A percentile compares a stretch with the other conserved stretches of the same genome.
Conservation (phyloP, 2,329 filamentous ascomycete species). For the Beauveria sp. region DNA sequence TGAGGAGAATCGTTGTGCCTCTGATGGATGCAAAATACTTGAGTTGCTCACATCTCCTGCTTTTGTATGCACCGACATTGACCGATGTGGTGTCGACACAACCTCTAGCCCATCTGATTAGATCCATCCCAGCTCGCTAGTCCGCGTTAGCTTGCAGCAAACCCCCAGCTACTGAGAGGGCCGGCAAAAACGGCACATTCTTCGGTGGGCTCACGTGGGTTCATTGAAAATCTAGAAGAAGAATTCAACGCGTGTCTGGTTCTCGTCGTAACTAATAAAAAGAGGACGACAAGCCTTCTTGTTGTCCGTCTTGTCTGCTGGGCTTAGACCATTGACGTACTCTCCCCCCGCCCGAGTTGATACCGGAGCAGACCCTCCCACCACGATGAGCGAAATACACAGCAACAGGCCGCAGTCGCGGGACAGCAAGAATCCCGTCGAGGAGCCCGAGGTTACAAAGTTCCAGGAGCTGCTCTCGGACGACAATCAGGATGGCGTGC, state of each 20-base stretch:
- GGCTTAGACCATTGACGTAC: not conserved
- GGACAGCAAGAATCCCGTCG: not conserved
- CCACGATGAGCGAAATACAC: not conserved
- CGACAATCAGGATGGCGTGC: constrained; percentile 17
- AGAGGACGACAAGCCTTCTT: not conserved
- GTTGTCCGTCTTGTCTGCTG: not conserved
- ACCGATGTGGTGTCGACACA: too few relatives aligned
- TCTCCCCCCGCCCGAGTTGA: not conserved
- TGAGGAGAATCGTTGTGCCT: too few relatives aligned
- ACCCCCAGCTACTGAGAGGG: not conserved
- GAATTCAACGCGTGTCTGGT: not conserved
- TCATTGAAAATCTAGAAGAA: not conserved
- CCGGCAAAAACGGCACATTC: constrained; percentile 1
- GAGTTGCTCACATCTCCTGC: too few relatives aligned
- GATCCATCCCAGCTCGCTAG: constrained; percentile 1
- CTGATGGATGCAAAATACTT: too few relatives aligned
- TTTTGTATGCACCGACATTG: too few relatives aligned
- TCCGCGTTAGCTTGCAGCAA: not conserved
- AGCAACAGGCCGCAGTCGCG: not conserved
- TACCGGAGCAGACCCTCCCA: too few relatives aligned
- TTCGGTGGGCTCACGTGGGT: not conserved
- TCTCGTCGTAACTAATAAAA: not conserved
- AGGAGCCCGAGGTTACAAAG: constrained; percentile 3
- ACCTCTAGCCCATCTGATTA: not conserved
- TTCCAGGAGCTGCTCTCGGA: not conserved